Evolutionary conservation across 441 rosid species (phyloP), one percentile per base, ranked within the genome.

Genomic region (Corymbia calophylla): DNA sequence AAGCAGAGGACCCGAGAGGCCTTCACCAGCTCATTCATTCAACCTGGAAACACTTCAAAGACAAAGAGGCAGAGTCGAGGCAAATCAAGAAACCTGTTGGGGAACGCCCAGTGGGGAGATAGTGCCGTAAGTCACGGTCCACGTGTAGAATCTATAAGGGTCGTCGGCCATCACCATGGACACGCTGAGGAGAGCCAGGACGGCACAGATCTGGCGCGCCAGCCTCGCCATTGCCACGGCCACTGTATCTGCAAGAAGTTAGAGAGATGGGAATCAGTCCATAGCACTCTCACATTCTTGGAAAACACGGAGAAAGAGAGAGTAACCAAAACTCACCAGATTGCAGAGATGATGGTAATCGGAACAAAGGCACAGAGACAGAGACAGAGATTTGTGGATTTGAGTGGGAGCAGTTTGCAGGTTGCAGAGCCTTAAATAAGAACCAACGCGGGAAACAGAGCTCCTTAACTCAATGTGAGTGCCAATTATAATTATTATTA

Each of bases 81-180:
- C 88, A 51, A 87, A 55, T 44, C 31, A 89, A 91, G 89, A 54
- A 54, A 96, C 98, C 97, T 94, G 96, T 90, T 95, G 98, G 60
- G 97, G 97, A 66, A 91, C 94, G 39, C 97, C 97, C 86, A 96
- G 96, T 55, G 97, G 94, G 89, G 95, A 95, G 80, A 93, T 87
- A 84, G 93, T 92, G 88, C 97, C 98, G 88, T 95, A 94, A 91
- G 97, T 94, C 12, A 94, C 97, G 48, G 96, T 95, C 98, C 98
- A 96, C 10, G 96, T 95, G 93, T 93, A 95, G 58, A 86, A 95
- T 90, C 92, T 92, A 89, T 95, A 96, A 13, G 97, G 97, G 88
- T 95, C 95, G 87, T 95, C 98, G 55, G 93, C 96, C 89, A 92
- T 93, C 87, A 95, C 97, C 39, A 90, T 2, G 49, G 90, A 89